Evolutionary conservation across 805 yeast genomes (phyloP), one percentile per base, ranked within the genome.

Genomic region (Sugiyamaella americana): DNA sequence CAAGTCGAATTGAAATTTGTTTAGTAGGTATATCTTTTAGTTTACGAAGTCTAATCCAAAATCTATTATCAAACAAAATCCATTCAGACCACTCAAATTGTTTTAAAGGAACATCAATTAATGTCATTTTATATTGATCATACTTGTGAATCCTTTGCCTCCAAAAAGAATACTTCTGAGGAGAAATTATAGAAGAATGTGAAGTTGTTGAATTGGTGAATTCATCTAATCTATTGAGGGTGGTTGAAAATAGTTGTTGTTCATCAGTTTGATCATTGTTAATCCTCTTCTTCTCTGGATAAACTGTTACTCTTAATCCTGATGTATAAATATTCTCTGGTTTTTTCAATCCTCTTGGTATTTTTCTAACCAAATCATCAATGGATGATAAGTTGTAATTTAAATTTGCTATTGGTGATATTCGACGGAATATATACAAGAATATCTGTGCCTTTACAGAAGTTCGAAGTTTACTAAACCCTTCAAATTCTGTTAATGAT

Each of bases 51-150:
- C 41, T 5, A 5, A 41, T 30, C 56, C 53, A 38, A 53, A 46
- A 47, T 37, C 54, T 19, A 42, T 50, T 40, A 36, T 54, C 58
- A 18, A 49, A 41, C 36, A 46, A 42, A 36, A 21, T 36, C 49
- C 48, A 52, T 51, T 35, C 56, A 54, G 52, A 60, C 58, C 43
- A 53, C 34, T 18, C 11, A 26, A 26, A 11, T 8, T 4, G 16
- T 20, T 16, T 13, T 16, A 24, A 22, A 5, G 40, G 42, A 3
- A 44, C 8, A 13, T n/a, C 20, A 8, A 43, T 32, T 16, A 23
- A n/a, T 3, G 8, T 17, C 8, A 34, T 21, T 6, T 30, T 22
- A n/a, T 29, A 36, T 53, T 36, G 2, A 16, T 26, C 20, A 2
- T 11, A n/a, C 5, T 29, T 11, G 10, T 20, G 37, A n/a, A 41